Evolutionary conservation across 208 protist species (phyloP).

Genomic region (Strigomonas galati): DNA sequence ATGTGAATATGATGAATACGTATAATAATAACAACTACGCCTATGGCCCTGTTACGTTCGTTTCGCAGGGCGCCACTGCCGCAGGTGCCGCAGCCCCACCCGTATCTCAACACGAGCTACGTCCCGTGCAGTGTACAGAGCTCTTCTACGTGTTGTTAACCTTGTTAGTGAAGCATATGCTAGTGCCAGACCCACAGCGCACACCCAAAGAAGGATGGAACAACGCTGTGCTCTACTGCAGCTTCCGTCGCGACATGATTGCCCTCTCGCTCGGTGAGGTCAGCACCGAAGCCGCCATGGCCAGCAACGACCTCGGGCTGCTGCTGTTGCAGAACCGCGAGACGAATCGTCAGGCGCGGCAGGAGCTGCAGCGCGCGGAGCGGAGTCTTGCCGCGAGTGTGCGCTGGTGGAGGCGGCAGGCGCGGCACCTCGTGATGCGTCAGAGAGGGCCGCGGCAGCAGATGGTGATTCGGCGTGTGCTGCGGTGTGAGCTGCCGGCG

Average conservation of each 20-base stretch:
- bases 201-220: constrained; percentile 35
- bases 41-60: too few relatives aligned
- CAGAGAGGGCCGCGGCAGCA: neutral
- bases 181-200: constrained; percentile 30
- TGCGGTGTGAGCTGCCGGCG: neutral
- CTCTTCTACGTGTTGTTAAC: constrained; percentile 36
- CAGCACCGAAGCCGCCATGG: constrained; percentile 40
- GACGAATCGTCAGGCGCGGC: constrained; percentile 31
- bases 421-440: neutral
- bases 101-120: constrained; percentile 16
- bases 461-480: neutral
- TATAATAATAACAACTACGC: too few relatives aligned
- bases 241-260: constrained; percentile 34
- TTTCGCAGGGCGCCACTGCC: too few relatives aligned
- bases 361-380: constrained; percentile 32
- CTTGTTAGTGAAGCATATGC: constrained; percentile 36
- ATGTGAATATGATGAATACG: too few relatives aligned
- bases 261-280: constrained; percentile 34
- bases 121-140: constrained; percentile 38
- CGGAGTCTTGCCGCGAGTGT: constrained; percentile 16
- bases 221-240: constrained; percentile 36
- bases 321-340: constrained; percentile 27
- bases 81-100: constrained; percentile 1
- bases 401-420: constrained; percentile 10
- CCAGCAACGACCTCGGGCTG: constrained; percentile 31